Base-by-base conservation (phyloP, 148 eudicot genomes). In the Suaeda aralocaspica region DNA sequence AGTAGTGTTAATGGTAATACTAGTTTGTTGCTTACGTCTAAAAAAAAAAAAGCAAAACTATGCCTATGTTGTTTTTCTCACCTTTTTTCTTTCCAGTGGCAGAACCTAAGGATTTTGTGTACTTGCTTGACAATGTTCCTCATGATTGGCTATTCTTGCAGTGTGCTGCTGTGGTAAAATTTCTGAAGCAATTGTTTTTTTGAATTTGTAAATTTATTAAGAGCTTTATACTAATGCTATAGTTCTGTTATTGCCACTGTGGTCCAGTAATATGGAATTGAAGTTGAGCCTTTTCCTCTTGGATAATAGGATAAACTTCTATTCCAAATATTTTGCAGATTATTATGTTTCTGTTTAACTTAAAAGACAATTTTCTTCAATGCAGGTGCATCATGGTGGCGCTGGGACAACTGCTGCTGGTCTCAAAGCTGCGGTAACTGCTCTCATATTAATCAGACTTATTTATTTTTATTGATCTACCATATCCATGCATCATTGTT, bases 341-440 rank as follows among this genome's bases (percentile, higher is more conserved):
- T n/a, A 29, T 50, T 6, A n/a, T 29, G 26, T 68, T 63, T 59
- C 30, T 45, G 31, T 21, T 59, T 13, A 44, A 28, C 5, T 13
- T 42, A 28, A 36, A 29, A 25, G 25, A 1, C 36, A 41, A 42
- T 34, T 24, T 53, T 48, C 5, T 16, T 9, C n/a, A 60, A 48
- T 73, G 45, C 57, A 88, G 93, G 93, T 88, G 42, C 93, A 88
- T 80, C 93, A 88, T 62, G 93, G 93, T 21, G 93, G 93, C 67
- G 93, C 93, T 39, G 93, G 93, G 74, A 88, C 93, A 67, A 88
- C 93, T 63, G 90, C 93, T 76, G 93, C 90, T 64, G 90, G 93
- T 60, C 88, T 88, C 63, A 88, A 83, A 81, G 93, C 93, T 57
- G 93, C 88, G 79, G 93, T 88, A 82, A 62, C 16, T 76, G 52